These are phyloP conservation scores for Oryza punctata DNA, from an alignment of 176 grass and related monocot genomes.

Conservation along the genomic window DNA sequence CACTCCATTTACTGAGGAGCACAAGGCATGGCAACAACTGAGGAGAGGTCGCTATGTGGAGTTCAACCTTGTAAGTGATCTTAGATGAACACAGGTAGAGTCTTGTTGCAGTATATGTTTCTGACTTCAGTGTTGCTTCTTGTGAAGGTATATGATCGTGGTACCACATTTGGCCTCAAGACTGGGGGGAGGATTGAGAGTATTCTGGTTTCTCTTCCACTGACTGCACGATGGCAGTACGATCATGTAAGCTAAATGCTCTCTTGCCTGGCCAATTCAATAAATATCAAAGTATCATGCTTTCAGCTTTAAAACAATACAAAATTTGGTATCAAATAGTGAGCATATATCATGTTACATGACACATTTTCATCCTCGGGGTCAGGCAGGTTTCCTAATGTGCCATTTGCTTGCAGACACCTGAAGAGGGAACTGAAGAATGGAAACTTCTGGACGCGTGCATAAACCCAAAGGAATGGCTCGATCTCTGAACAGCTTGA, in stretches of 20 bases:
- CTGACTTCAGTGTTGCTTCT: not conserved
- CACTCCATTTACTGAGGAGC: constrained; percentile 79
- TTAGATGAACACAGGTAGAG: not conserved
- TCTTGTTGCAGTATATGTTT: not conserved
- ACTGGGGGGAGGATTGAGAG: constrained; percentile 97
- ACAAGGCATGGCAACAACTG: constrained; percentile 96
- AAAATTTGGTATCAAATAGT: not conserved
- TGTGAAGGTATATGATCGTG: constrained; percentile 90
- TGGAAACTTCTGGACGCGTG: constrained; percentile 96
- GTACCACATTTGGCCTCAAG: constrained; percentile 96
- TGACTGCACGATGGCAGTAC: constrained; percentile 89
- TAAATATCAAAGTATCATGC: not conserved
- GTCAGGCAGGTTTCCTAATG: not conserved
- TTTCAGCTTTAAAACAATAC: not conserved
- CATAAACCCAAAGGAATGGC: constrained; percentile 94
- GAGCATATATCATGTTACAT: not conserved
- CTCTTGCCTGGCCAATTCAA: not conserved
- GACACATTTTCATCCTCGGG: not conserved
- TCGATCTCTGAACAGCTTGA: constrained; percentile 51
- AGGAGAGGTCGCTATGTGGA: constrained; percentile 95
- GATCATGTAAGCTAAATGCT: constrained; percentile 72
- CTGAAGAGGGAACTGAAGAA: constrained; percentile 84
- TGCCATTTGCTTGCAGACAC: constrained; percentile 58
- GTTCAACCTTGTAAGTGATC: constrained; percentile 85
- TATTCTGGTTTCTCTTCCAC: constrained; percentile 89